Evolutionary conservation across 768 basidiomycete species (phyloP).

Genomic region (Lentinula raphanica): DNA sequence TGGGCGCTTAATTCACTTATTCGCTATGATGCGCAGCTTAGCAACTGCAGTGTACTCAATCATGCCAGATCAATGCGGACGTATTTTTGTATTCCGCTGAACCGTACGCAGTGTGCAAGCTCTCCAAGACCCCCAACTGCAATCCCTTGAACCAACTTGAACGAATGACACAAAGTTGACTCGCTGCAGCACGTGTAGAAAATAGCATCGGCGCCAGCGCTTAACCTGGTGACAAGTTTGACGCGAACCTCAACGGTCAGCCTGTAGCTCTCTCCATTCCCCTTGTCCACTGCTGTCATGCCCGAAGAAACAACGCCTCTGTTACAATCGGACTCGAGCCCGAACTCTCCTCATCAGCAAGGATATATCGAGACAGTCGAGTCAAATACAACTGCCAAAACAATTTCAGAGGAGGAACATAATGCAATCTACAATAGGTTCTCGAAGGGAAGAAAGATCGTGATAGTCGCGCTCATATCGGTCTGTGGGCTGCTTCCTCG

Average conservation of each 20-base stretch:
- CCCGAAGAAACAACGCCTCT: background rate
- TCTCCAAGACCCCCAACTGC: background rate
- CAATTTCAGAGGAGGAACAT: background rate
- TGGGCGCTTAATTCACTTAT: too few species aligned
- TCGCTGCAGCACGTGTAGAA: too few species aligned
- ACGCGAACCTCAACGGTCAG: too few species aligned
- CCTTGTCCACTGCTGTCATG: background rate
- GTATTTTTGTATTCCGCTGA: too few species aligned
- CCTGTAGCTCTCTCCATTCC: background rate
- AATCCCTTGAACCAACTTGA: background rate
- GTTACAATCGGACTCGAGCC: background rate
- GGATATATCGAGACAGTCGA: background rate
- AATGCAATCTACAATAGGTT: conserved; percentile 5
- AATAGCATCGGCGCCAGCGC: too few species aligned
- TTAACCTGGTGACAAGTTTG: too few species aligned
- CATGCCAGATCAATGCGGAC: too few species aligned
- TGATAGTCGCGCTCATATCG: conserved; percentile 1
- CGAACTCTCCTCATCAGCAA: background rate
- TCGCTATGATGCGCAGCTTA: too few species aligned
- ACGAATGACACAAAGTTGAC: too few species aligned
- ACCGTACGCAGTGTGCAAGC: too few species aligned
- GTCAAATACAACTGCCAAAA: background rate
- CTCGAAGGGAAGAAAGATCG: background rate
- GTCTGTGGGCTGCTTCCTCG: conserved; percentile 6
- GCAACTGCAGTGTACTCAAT: too few species aligned